These are phyloP conservation scores for Quercus glauca DNA, from an alignment of 306 rosid species.

Conservation along the genomic window DNA sequence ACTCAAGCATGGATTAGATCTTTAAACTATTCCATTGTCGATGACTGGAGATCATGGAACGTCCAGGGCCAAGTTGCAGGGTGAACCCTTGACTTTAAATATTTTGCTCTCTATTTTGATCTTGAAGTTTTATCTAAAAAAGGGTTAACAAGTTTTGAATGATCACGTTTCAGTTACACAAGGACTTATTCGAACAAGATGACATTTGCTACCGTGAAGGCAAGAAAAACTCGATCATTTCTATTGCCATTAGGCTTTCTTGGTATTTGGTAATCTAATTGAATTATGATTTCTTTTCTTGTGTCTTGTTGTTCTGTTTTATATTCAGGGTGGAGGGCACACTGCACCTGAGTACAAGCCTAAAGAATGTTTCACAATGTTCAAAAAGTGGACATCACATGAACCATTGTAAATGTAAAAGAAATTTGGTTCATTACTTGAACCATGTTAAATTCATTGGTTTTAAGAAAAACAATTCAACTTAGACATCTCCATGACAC, in stretches of 20 bases:
- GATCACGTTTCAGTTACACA: constrained; percentile 40
- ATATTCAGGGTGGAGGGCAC: constrained; percentile 64
- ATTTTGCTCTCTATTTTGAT: not conserved
- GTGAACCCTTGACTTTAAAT: constrained; percentile 19
- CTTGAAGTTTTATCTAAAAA: not conserved
- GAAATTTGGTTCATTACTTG: not conserved
- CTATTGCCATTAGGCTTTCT: too few relatives aligned
- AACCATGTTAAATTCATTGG: too few relatives aligned
- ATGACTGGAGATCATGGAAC: constrained; percentile 71
- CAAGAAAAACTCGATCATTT: constrained; percentile 7
- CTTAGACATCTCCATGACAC: too few relatives aligned
- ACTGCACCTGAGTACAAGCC: constrained; percentile 50
- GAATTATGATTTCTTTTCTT: not conserved
- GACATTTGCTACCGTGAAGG: constrained; percentile 81
- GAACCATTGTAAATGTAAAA: constrained; percentile 22
- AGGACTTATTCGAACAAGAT: constrained; percentile 58
- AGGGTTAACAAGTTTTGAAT: not conserved
- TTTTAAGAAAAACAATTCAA: too few relatives aligned
- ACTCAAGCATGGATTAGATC: constrained; percentile 75
- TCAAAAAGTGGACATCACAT: constrained; percentile 41
- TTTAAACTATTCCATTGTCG: constrained; percentile 55
- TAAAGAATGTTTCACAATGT: constrained; percentile 50
- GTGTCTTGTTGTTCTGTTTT: not conserved
- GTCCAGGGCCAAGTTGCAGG: constrained; percentile 60
- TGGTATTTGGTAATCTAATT: too few relatives aligned